A percentile compares a stretch with the other conserved stretches of the same genome.
Conservation (phyloP, 768 basidiomycete genomes). For the Cystobasidiopsis lactophilus region DNA sequence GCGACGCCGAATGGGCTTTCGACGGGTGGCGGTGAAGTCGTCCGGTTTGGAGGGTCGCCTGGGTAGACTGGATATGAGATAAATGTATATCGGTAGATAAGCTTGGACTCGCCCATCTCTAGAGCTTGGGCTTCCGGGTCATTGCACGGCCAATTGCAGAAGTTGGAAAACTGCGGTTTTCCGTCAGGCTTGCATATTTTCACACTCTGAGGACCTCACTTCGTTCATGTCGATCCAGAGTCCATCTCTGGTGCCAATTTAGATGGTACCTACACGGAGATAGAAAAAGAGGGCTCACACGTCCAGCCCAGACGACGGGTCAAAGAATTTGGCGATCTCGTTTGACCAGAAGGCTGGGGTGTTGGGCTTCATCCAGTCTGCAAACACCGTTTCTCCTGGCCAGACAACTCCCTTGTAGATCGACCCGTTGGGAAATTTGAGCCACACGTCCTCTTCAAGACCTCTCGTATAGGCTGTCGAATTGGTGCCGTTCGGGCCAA, state of each 20-base stretch:
- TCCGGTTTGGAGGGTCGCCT: conserved; percentile 35
- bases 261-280: too few relatives aligned
- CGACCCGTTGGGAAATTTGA: conserved; percentile 7
- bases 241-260: conserved; percentile 16
- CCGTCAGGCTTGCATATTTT: too few relatives aligned
- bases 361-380: conserved; percentile 19
- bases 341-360: conserved; percentile 16
- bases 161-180: too few relatives aligned
- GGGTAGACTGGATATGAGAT: conserved; percentile 33
- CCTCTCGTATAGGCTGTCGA: conserved; percentile 40
- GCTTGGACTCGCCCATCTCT: too few relatives aligned
- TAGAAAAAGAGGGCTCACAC: too few relatives aligned
- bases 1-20: conserved; percentile 25
- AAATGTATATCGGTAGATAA: too few relatives aligned
- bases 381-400: conserved; percentile 20
- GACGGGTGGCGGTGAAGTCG: conserved; percentile 33
- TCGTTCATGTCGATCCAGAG: conserved; percentile 42
- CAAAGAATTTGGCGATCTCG: conserved; percentile 13
- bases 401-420: conserved; percentile 16
- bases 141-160: too few relatives aligned
- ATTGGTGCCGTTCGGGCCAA: conserved; percentile 22
- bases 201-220: too few relatives aligned
- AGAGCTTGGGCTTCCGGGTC: too few relatives aligned
- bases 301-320: too few relatives aligned
- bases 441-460: conserved; percentile 22